Conservation (phyloP, 1,284 basidiomycete species). For the Melampsora larici-populina region DNA sequence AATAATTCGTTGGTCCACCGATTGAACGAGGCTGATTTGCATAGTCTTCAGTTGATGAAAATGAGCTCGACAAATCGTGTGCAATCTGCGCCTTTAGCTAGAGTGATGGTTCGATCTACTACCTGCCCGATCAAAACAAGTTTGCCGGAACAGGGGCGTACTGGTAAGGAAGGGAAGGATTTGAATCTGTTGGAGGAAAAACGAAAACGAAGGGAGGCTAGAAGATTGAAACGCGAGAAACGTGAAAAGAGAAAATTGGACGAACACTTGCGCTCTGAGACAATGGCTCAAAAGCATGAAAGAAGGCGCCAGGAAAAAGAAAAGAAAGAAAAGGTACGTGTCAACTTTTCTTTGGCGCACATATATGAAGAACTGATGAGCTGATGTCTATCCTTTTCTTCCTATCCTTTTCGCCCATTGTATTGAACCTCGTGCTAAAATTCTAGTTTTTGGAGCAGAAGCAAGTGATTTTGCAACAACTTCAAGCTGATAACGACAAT, state of each 20-base stretch:
- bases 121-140: constrained; percentile 17
- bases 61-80: neutral
- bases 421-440: neutral
- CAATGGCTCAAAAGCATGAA: constrained; percentile 30
- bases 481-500: constrained; percentile 26
- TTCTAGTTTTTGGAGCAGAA: constrained; percentile 32
- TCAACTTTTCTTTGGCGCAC: neutral
- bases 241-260: constrained; percentile 28
- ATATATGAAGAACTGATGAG: too few relatives aligned
- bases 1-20: constrained; percentile 16
- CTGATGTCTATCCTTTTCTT: neutral
- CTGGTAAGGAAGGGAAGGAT: neutral
- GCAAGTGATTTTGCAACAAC: constrained; percentile 14
- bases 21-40: constrained; percentile 19
- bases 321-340: constrained; percentile 34
- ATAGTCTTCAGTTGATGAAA: constrained; percentile 16
- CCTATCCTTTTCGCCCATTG: neutral
- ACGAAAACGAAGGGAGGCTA: constrained; percentile 26
- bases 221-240: constrained; percentile 23
- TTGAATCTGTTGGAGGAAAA: constrained; percentile 29
- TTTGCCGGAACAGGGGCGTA: neutral
- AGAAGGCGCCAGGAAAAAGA: constrained; percentile 36
- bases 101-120: neutral
- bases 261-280: constrained; percentile 10
- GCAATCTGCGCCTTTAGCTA: neutral